Percentiles rank a stretch among this genome's conserved stretches.
phyloP scores from a whole-genome alignment of 2,329 filamentous ascomycete genomes.

The Monosporascus sp. region DNA sequence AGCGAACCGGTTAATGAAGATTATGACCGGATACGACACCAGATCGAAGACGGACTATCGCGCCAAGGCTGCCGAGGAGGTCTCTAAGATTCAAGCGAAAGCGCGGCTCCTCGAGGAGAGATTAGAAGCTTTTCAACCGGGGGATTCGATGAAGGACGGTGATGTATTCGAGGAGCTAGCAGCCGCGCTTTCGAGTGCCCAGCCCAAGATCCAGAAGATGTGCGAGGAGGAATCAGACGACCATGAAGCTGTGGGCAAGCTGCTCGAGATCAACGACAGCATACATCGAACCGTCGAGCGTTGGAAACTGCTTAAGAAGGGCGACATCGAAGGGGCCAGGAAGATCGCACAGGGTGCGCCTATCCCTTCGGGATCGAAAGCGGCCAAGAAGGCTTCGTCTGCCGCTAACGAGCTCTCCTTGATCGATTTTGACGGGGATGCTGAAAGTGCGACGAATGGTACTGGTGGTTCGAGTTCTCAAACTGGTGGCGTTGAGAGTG shows the following conservation, averaged over 20 bases:
- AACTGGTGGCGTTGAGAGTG: constrained; percentile 73
- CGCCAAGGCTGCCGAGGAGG: constrained; percentile 94
- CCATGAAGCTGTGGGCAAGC: constrained; percentile 87
- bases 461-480: constrained; percentile 38
- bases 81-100: constrained; percentile 92
- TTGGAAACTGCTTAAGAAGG: constrained; percentile 94
- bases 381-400: constrained; percentile 60
- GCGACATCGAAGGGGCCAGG: constrained; percentile 77
- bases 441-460: constrained; percentile 43
- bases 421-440: constrained; percentile 78
- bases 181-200: constrained; percentile 81
- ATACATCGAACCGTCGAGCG: constrained; percentile 95
- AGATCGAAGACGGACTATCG: constrained; percentile 95
- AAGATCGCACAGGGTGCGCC: constrained; percentile 77
- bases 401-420: constrained; percentile 73
- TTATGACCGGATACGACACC: constrained; percentile 97
- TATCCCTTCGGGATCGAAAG: constrained; percentile 19
- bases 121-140: constrained; percentile 75
- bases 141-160: constrained; percentile 68
- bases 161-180: constrained; percentile 80
- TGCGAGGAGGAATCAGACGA: constrained; percentile 98
- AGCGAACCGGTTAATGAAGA: constrained; percentile 96
- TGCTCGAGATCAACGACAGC: constrained; percentile 97
- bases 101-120: constrained; percentile 89
- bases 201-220: constrained; percentile 99